These are phyloP conservation scores for Xylariaceae sp. DNA, from an alignment of 2,329 filamentous ascomycete species.

Conservation along the genomic window DNA sequence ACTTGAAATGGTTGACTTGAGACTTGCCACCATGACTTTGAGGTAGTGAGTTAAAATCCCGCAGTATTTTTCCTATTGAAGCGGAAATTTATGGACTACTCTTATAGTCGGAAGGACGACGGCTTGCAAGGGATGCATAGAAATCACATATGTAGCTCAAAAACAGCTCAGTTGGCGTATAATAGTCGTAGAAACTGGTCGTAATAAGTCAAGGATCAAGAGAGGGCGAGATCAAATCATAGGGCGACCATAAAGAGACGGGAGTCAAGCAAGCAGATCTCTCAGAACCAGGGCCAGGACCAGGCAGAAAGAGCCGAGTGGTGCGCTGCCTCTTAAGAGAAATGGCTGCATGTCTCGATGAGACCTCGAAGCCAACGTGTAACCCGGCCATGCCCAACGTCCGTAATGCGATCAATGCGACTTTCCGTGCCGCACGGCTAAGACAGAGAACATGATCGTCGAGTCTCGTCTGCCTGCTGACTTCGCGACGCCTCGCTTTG, in stretches of 20 bases:
- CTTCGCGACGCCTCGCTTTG: not conserved
- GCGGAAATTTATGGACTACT: not conserved
- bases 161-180: not conserved
- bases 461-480: conserved; percentile 4
- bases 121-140: conserved; percentile 3
- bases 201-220: not conserved
- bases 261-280: not conserved
- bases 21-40: conserved; percentile 17
- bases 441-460: conserved; percentile 6
- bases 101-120: not conserved
- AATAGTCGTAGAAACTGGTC: not conserved
- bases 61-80: not conserved
- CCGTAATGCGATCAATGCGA: not conserved
- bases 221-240: not conserved
- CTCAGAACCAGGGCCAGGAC: too few relatives aligned
- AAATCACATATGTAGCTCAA: not conserved
- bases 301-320: not conserved
- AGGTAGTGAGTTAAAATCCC: not conserved
- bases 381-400: not conserved
- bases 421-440: not conserved
- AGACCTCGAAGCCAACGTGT: not conserved
- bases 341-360: not conserved
- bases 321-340: not conserved
- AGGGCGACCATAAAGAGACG: not conserved
- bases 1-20: not conserved